Conservation (phyloP, 768 basidiomycete species). For the Lanmaoa rubissima region DNA sequence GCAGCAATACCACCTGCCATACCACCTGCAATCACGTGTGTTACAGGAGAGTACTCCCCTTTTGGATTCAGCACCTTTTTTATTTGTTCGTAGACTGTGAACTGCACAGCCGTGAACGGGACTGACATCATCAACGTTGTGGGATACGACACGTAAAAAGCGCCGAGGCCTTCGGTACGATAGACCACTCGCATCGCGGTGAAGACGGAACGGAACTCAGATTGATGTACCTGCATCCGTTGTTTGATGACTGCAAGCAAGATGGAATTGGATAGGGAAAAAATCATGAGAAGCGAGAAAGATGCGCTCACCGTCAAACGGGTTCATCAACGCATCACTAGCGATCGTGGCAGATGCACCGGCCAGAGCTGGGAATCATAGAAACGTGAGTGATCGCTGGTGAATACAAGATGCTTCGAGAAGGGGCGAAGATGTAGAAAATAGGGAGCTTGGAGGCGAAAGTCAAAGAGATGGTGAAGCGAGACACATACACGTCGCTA, state of each 20-base stretch:
- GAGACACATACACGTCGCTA: constrained; percentile 76
- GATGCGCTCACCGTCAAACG: constrained; percentile 83
- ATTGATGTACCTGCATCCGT: constrained; percentile 97
- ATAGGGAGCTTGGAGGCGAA: background rate
- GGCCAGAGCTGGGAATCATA: constrained; percentile 62
- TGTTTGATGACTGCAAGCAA: constrained; percentile 89
- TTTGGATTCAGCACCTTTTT: constrained; percentile 84
- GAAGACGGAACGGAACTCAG: constrained; percentile 82
- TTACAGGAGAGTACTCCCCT: constrained; percentile 85
- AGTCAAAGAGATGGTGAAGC: background rate
- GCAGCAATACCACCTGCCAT: constrained; percentile 92
- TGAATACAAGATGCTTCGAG: background rate
- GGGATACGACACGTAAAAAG: constrained; percentile 98
- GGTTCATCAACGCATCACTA: constrained; percentile 98
- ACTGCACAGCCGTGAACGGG: constrained; percentile 98
- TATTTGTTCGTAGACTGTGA: constrained; percentile 92
- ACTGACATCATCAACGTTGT: constrained; percentile 96
- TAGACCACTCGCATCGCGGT: constrained; percentile 87
- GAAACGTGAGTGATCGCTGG: constrained; percentile 13
- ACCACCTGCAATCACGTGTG: constrained; percentile 91
- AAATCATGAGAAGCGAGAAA: constrained; percentile 1
- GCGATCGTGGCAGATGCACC: constrained; percentile 94
- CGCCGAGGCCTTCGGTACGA: constrained; percentile 76
- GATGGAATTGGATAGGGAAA: constrained; percentile 12
- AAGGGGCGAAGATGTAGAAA: background rate